Conservation (phyloP, 306 rosid species). For the Acacia crassicarpa region DNA sequence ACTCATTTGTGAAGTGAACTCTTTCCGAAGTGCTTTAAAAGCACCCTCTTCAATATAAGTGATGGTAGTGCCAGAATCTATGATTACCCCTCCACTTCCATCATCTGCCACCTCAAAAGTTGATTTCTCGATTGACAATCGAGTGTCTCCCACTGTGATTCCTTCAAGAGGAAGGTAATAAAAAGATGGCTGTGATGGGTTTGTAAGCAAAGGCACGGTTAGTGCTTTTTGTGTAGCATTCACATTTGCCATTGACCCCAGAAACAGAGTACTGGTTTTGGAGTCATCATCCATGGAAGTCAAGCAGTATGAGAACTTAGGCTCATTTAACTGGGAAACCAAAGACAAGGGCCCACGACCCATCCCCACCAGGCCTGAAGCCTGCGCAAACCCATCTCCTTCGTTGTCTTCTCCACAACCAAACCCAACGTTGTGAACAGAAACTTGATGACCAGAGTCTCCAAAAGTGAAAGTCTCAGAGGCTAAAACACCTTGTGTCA, state of each 20-base stretch:
- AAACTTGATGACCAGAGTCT: slow-evolving; percentile 19
- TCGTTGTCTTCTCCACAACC: slow-evolving; percentile 85
- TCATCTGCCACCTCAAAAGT: slow-evolving; percentile 61
- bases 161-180: slow-evolving; percentile 81
- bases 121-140: slow-evolving; percentile 43
- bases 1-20: slow-evolving; percentile 53
- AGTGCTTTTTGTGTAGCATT: slow-evolving; percentile 13
- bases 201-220: slow-evolving; percentile 61
- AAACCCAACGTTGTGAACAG: slow-evolving; percentile 54
- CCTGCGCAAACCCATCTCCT: slow-evolving; percentile 82
- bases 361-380: slow-evolving; percentile 73
- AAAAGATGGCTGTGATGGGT: slow-evolving; percentile 76
- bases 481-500: slow-evolving; percentile 70
- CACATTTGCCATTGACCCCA: slow-evolving; percentile 58
- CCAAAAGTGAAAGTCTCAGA: slow-evolving; percentile 78
- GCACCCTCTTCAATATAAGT: slow-evolving; percentile 54
- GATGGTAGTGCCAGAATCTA: slow-evolving; percentile 90
- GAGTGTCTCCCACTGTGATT: slow-evolving; percentile 68
- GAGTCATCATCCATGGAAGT: slow-evolving; percentile 67
- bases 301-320: slow-evolving; percentile 77
- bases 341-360: slow-evolving; percentile 85
- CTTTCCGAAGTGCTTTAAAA: slow-evolving; percentile 46
- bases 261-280: slow-evolving; percentile 54
- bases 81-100: slow-evolving; percentile 81
- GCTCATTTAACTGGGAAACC: slow-evolving; percentile 77